phyloP scores from a whole-genome alignment of 2,329 filamentous ascomycete genomes.

The Epichloe bromicola region DNA sequence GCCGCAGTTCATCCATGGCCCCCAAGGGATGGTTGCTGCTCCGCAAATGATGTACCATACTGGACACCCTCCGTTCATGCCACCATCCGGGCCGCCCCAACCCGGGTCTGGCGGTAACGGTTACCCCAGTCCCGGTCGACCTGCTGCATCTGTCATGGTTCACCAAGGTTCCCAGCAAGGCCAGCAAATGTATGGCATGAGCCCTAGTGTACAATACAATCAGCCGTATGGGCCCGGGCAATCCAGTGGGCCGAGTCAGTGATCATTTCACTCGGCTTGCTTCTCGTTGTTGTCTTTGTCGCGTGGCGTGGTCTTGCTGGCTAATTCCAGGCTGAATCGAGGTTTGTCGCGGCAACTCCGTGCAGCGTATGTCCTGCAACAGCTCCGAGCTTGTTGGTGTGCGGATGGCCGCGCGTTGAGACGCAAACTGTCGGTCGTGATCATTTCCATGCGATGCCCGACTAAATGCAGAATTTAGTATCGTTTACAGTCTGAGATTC shows the following conservation, averaged over 20 bases:
- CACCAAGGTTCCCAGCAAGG: constrained; percentile 91
- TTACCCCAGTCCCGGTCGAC: constrained; percentile 78
- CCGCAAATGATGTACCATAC: constrained; percentile 79
- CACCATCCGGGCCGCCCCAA: constrained; percentile 40
- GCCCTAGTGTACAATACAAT: constrained; percentile 59
- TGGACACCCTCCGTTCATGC: constrained; percentile 50
- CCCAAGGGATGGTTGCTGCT: constrained; percentile 54
- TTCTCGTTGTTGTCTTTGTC: not conserved
- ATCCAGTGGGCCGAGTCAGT: constrained; percentile 58
- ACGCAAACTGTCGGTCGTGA: not conserved
- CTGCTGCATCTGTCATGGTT: constrained; percentile 77
- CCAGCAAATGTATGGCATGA: constrained; percentile 66
- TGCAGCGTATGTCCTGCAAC: not conserved
- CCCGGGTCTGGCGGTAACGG: constrained; percentile 55
- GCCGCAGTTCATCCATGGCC: constrained; percentile 58
- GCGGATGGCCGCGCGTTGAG: not conserved
- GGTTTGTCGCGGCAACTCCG: not conserved
- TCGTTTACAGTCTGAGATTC: constrained; percentile 1
- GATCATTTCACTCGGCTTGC: constrained; percentile 5
- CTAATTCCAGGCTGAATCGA: not conserved
- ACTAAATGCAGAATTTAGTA: not conserved
- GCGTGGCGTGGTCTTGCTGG: not conserved
- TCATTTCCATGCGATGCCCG: not conserved
- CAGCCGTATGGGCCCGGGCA: constrained; percentile 63
- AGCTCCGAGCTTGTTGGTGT: not conserved